phyloP scores from a whole-genome alignment of 1,284 basidiomycete genomes.

The Acaromyces ingoldii region DNA sequence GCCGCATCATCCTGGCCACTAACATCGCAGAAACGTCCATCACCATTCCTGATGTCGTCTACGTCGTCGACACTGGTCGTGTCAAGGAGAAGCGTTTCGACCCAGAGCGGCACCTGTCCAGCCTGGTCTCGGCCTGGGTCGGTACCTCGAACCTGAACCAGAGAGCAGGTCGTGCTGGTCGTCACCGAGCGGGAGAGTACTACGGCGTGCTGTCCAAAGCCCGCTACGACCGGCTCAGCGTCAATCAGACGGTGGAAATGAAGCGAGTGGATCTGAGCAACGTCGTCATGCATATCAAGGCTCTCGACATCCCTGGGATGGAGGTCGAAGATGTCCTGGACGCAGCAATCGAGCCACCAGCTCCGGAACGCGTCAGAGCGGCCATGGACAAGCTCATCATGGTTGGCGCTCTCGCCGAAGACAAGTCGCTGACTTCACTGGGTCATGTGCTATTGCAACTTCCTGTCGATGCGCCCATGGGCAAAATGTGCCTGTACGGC shows the following conservation, averaged over 20 bases:
- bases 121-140: conserved; percentile 82
- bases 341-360: conserved; percentile 85
- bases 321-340: conserved; percentile 80
- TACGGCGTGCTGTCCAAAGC: conserved; percentile 72
- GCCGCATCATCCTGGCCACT: conserved; percentile 77
- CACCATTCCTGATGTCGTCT: conserved; percentile 93
- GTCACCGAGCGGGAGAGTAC: conserved; percentile 86
- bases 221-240: conserved; percentile 64
- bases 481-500: conserved; percentile 81
- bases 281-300: conserved; percentile 77
- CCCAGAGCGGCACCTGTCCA: conserved; percentile 78
- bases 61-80: conserved; percentile 82
- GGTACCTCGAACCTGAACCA: conserved; percentile 90
- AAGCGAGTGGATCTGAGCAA: conserved; percentile 60
- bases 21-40: conserved; percentile 96
- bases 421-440: conserved; percentile 76
- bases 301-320: conserved; percentile 85
- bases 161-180: conserved; percentile 85
- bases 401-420: conserved; percentile 77
- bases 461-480: conserved; percentile 84
- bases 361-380: conserved; percentile 67
- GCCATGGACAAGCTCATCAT: conserved; percentile 77
- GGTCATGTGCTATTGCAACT: conserved; percentile 83
- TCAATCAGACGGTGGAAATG: conserved; percentile 93
- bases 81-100: conserved; percentile 93